Evolutionary conservation across 2,329 filamentous ascomycete genomes (phyloP).

Genomic region (Ophiostoma sp.): DNA sequence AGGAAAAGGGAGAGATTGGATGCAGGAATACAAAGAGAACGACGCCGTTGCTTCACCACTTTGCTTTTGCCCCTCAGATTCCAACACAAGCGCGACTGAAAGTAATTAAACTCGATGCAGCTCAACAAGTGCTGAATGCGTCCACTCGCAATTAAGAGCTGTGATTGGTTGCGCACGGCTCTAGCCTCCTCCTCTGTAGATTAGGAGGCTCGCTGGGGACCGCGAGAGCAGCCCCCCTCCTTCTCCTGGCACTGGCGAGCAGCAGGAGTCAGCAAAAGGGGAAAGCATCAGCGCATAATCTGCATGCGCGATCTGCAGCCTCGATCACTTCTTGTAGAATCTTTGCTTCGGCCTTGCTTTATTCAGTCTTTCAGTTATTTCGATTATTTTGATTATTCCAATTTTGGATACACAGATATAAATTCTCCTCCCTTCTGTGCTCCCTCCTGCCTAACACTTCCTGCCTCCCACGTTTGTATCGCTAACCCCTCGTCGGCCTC

Average conservation of each 20-base stretch:
- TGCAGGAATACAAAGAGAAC: background rate
- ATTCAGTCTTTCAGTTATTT: background rate
- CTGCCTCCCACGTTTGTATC: background rate
- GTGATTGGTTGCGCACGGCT: conserved; percentile 5
- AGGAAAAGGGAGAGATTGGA: too few species aligned
- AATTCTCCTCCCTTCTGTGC: background rate
- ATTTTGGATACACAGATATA: too few species aligned
- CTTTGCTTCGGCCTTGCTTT: background rate
- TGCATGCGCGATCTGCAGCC: conserved; percentile 5
- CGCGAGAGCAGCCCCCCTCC: conserved; percentile 1
- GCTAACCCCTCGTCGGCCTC: conserved; percentile 8
- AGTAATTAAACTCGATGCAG: conserved; percentile 3
- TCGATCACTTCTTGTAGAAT: background rate
- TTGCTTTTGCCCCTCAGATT: background rate
- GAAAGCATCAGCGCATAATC: background rate
- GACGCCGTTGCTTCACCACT: background rate
- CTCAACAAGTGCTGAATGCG: background rate
- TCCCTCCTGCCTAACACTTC: background rate
- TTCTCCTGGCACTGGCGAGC: background rate
- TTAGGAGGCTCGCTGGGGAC: background rate
- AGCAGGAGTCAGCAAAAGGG: background rate
- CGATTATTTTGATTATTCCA: background rate
- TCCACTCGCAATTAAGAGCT: background rate
- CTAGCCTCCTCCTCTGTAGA: background rate
- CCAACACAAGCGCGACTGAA: background rate